Percentiles rank a stretch among this genome's conserved stretches.
These are phyloP conservation scores for Rhodotorula sp. DNA, from an alignment of 1,284 basidiomycete species.

Conservation along the genomic window DNA sequence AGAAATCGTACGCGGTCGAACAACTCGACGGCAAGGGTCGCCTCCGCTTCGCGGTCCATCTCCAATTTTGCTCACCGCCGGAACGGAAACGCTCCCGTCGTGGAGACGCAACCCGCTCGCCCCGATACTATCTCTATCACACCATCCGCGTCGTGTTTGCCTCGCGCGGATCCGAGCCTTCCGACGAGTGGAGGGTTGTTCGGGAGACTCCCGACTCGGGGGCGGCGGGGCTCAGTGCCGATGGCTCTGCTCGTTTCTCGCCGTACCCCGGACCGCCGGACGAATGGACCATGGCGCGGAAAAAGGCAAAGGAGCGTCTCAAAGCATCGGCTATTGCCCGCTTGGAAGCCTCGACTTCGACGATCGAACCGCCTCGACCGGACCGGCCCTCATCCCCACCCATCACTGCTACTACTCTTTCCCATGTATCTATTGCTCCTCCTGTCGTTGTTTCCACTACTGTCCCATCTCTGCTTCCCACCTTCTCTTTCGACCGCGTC, in stretches of 20 bases:
- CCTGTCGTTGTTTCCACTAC: not conserved
- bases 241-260: not conserved
- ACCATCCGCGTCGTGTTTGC: constrained; percentile 42
- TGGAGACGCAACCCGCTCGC: not conserved
- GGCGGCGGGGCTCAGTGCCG: not conserved
- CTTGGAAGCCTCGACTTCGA: not conserved
- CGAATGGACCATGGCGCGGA: constrained; percentile 43
- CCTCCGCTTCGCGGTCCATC: constrained; percentile 52
- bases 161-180: constrained; percentile 38
- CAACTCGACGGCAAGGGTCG: constrained; percentile 39
- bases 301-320: constrained; percentile 42
- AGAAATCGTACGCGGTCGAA: constrained; percentile 45
- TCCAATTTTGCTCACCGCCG: constrained; percentile 51
- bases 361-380: not conserved
- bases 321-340: not conserved
- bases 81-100: not conserved
- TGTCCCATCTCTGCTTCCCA: not conserved
- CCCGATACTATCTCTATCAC: constrained; percentile 39
- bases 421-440: not conserved
- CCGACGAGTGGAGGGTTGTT: constrained; percentile 39
- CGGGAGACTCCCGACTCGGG: constrained; percentile 37
- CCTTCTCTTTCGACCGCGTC: not conserved
- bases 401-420: not conserved
- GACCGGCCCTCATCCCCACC: not conserved
- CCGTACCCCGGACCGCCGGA: constrained; percentile 42